Evolutionary conservation across 2,329 filamentous ascomycete species (phyloP).

Genomic region (Fusarium xyrophilum): DNA sequence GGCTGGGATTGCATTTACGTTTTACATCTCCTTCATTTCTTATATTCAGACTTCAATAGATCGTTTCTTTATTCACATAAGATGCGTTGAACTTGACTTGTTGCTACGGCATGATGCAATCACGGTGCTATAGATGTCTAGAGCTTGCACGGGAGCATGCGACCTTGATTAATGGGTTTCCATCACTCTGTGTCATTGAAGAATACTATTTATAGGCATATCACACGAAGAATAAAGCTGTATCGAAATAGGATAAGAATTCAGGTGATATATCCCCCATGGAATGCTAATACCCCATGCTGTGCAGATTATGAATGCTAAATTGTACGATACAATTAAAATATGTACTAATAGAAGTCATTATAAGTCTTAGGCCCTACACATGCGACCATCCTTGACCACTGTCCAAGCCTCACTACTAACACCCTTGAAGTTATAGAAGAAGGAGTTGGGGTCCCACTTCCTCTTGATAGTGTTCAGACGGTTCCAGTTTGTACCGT

Average conservation of each 20-base stretch:
- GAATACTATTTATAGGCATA: neutral
- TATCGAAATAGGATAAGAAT: neutral
- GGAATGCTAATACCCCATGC: neutral
- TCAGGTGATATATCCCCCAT: neutral
- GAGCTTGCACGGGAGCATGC: neutral
- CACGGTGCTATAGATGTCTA: fast-evolving
- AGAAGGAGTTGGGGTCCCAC: constrained; percentile 56
- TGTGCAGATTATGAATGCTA: neutral
- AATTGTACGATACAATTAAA: neutral
- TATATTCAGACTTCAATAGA: constrained; percentile 3
- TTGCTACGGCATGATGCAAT: too few relatives aligned
- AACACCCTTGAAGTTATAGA: constrained; percentile 57
- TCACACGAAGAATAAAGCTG: too few relatives aligned
- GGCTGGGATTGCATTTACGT: neutral
- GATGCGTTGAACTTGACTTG: neutral
- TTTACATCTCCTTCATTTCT: constrained; percentile 6
- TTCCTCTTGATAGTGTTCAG: constrained; percentile 56
- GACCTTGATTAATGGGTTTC: too few relatives aligned
- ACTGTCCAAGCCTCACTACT: constrained; percentile 58
- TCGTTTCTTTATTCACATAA: neutral
- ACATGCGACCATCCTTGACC: constrained; percentile 23
- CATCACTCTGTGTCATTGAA: too few relatives aligned
- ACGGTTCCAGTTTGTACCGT: constrained; percentile 53
- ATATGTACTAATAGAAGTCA: neutral
- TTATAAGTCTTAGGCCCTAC: constrained; percentile 1